Conservation (phyloP, 352 stramenopile genomes). For the Saprolegnia parasitica region DNA sequence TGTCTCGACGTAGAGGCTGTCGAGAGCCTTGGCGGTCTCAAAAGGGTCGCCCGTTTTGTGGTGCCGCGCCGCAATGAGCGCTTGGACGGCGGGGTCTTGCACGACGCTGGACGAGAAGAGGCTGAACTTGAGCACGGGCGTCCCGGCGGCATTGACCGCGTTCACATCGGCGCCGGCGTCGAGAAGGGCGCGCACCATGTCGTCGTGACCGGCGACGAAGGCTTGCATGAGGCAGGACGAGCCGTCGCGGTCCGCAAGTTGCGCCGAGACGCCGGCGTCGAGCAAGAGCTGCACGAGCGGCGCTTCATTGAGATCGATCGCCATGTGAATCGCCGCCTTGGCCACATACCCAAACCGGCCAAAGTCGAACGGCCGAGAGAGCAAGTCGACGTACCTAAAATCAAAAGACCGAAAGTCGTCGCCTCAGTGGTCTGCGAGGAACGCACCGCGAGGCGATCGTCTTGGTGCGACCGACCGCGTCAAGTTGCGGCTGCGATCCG, state of each 20-base stretch:
- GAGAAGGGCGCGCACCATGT: conserved; percentile 36
- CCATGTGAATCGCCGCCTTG: conserved; percentile 52
- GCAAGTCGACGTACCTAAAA: conserved; percentile 44
- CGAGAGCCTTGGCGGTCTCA: conserved; percentile 14
- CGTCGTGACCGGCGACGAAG: conserved; percentile 44
- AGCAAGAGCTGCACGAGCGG: neutral
- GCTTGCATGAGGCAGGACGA: conserved; percentile 58
- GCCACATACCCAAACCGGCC: conserved; percentile 45
- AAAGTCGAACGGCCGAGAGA: conserved; percentile 42
- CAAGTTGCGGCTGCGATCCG: neutral
- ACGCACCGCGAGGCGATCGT: conserved; percentile 17
- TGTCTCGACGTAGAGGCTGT: conserved; percentile 35
- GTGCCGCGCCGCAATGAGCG: conserved; percentile 29
- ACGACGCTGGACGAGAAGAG: conserved; percentile 35
- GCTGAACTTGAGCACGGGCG: conserved; percentile 53
- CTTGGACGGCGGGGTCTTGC: neutral
- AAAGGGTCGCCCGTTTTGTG: conserved; percentile 28
- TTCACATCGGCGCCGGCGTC: conserved; percentile 41
- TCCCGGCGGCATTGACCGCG: conserved; percentile 54
- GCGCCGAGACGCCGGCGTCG: conserved; percentile 34
- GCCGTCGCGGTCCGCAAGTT: conserved; percentile 35
- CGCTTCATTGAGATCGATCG: conserved; percentile 40
- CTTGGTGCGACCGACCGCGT: conserved; percentile 14
- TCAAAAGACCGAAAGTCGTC: no score
- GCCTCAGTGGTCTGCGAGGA: neutral